Conservation (phyloP, 257 asterid genomes). For the Ehretia macrophylla region DNA sequence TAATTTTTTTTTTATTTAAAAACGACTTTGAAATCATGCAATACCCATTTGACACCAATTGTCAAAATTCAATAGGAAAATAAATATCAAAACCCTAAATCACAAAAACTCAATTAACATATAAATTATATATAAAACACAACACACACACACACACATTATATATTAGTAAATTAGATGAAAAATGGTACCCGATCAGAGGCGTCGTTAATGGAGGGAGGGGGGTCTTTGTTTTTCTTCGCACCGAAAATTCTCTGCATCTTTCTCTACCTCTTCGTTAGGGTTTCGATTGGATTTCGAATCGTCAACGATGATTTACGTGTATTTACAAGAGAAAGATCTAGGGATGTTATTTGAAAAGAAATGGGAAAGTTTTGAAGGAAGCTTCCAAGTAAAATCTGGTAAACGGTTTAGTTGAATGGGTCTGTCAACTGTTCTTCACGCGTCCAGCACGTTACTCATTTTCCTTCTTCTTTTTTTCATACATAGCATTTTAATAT, state of each 20-base stretch:
- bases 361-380: background rate
- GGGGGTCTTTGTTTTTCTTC: conserved; percentile 89
- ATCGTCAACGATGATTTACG: background rate
- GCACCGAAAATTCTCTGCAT: conserved; percentile 96
- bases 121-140: background rate
- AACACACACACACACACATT: too few species aligned
- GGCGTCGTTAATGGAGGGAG: conserved; percentile 79
- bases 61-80: background rate
- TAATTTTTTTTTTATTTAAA: too few species aligned
- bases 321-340: background rate
- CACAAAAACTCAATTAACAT: too few species aligned
- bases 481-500: too few species aligned
- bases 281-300: background rate
- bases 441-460: background rate
- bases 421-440: background rate
- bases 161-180: background rate
- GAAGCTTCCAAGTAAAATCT: background rate
- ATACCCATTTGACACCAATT: too few species aligned
- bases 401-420: background rate
- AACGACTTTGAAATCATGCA: too few species aligned
- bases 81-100: too few species aligned
- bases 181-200: conserved; percentile 64
- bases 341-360: background rate
- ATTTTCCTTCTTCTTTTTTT: background rate
- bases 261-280: background rate